These are phyloP conservation scores for Malassezia brasiliensis DNA, from an alignment of 1,284 basidiomycete species.

Conservation along the genomic window DNA sequence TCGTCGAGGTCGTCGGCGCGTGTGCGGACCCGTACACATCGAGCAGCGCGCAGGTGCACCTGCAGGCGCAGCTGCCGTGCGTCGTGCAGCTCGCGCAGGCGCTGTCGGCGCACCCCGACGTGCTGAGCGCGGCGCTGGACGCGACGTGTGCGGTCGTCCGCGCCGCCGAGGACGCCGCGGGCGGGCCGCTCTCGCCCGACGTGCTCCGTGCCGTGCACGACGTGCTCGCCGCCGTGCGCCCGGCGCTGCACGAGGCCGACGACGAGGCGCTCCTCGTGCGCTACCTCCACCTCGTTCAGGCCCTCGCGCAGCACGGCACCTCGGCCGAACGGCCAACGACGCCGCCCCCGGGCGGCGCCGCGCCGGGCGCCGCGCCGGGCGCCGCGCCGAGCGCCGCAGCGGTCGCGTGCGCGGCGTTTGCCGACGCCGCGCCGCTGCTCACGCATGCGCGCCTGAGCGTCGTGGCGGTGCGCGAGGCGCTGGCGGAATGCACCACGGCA, in stretches of 20 bases:
- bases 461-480: background rate
- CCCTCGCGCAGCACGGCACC: background rate
- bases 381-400: background rate
- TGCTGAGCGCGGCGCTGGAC: slow-evolving; percentile 10
- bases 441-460: background rate
- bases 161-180: slow-evolving; percentile 1
- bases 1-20: slow-evolving; percentile 5
- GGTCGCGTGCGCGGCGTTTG: background rate
- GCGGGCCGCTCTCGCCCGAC: background rate
- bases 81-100: background rate
- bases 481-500: background rate
- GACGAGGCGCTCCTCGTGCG: background rate
- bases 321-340: background rate
- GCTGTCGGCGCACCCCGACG: slow-evolving; percentile 2
- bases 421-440: background rate
- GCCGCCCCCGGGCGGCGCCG: background rate
- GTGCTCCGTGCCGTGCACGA: background rate
- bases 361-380: background rate
- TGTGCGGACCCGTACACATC: slow-evolving; percentile 5
- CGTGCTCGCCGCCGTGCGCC: background rate
- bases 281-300: background rate
- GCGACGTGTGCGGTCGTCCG: slow-evolving; percentile 18
- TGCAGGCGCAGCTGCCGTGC: slow-evolving; percentile 5
- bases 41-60: slow-evolving; percentile 3
- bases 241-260: background rate